A percentile compares a stretch with the other conserved stretches of the same genome.
Evolutionary conservation across 2,329 filamentous ascomycete species (phyloP).

Genomic region (Parafenestella ontariensis): DNA sequence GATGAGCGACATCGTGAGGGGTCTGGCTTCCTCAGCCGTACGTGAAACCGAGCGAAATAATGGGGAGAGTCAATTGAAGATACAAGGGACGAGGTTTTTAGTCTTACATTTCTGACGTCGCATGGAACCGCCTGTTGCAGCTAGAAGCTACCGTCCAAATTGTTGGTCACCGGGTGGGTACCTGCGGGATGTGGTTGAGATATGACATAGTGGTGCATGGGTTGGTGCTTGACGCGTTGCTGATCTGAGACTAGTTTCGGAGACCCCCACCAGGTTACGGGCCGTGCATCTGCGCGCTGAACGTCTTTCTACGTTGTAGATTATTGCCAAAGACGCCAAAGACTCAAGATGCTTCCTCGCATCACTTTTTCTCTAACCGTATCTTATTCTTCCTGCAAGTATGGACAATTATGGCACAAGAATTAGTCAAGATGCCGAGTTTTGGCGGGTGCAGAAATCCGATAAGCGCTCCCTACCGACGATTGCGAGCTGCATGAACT

Average conservation of each 20-base stretch:
- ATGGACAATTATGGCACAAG: neutral
- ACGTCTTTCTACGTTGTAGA: too few species aligned
- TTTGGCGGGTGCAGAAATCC: neutral
- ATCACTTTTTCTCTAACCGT: neutral
- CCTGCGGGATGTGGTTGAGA: constrained; percentile 4
- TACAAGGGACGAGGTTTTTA: neutral
- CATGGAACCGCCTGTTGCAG: neutral
- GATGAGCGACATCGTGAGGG: constrained; percentile 21
- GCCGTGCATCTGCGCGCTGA: neutral
- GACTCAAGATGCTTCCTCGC: neutral
- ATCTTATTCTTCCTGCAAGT: neutral
- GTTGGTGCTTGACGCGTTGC: constrained; percentile 9
- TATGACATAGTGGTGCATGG: constrained; percentile 27
- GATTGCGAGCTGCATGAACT: neutral
- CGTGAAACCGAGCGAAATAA: too few species aligned
- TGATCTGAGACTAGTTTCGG: constrained; percentile 16
- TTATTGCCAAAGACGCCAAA: neutral
- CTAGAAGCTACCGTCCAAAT: constrained; percentile 7
- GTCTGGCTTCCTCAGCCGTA: too few species aligned
- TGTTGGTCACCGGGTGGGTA: constrained; percentile 21
- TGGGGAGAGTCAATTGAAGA: neutral
- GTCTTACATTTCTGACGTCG: neutral
- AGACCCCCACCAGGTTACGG: constrained; percentile 15
- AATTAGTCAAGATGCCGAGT: neutral
- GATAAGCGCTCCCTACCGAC: neutral